Base-by-base conservation (phyloP, 2,329 filamentous ascomycete genomes). In the Aurifilum marmelostoma region DNA sequence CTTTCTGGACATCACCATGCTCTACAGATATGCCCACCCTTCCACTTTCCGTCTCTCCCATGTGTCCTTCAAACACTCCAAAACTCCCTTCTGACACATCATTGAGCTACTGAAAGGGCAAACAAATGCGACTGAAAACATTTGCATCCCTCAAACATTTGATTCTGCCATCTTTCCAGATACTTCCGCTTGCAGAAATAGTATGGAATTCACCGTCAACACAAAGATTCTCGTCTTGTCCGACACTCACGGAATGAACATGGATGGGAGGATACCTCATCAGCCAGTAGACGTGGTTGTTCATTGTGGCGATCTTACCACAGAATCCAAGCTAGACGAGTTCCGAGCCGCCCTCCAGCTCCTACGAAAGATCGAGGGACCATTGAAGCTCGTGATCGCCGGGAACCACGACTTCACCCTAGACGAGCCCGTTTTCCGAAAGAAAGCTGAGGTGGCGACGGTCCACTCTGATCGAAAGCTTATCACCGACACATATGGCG, bases 381-480 rank as follows among this genome's bases (percentile, higher is more conserved):
- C 83, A 0, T 76, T 88, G 8, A 88, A 87, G 71, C 77, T 88
- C 3, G 80, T 83, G 58, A 87, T 88, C 69, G 80, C 85, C 1
- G 85, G 86, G 1, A 88, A 87, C 69, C 85, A 88, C 72, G 85
- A 88, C 72, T 79, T 81, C 61, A 82, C 77, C 0, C 76, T 84
- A 1, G 75, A 79, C 63, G n/a, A 52, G 1, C 73, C 74, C 0
- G 73, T 74, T 0, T 85, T 82, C 65, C 71, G 76, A 39, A 41
- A 71, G 12, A 74, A 75, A 27, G 66, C 70, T 1, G 63, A 41
- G 6, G 66, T 73, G 4, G 63, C 72, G 29, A 52, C 14, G 27
- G 47, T 47, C 12, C 12, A 37, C 63, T 3, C 74, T 6, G 73
- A 75, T 0, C 69, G 71, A 0, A 74, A 74, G 1, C 68, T 75